Conservation (phyloP, 768 basidiomycete species). For the Lentinula edodes region DNA sequence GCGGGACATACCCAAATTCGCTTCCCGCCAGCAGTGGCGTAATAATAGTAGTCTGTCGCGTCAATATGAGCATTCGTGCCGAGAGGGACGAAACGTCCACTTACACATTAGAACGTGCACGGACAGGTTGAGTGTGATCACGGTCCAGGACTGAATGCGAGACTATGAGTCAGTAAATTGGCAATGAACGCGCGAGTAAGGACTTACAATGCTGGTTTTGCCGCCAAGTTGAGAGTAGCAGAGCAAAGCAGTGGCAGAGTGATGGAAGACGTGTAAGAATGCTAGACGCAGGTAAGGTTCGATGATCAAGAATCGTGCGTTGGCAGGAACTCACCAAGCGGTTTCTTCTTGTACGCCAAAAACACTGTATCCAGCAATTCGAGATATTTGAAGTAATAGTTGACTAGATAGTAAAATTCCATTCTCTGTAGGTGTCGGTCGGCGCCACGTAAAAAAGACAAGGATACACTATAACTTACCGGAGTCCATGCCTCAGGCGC, state of each 20-base stretch:
- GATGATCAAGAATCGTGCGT: background rate
- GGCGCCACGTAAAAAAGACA: constrained; percentile 3
- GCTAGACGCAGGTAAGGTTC: constrained; percentile 37
- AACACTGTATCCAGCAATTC: constrained; percentile 97
- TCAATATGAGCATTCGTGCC: background rate
- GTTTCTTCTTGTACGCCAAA: constrained; percentile 97
- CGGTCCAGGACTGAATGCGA: constrained; percentile 83
- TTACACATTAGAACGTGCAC: constrained; percentile 98
- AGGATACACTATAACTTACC: constrained; percentile 41
- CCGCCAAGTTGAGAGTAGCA: constrained; percentile 95
- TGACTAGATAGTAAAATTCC: constrained; percentile 97
- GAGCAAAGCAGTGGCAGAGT: constrained; percentile 93
- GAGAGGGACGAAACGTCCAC: constrained; percentile 22
- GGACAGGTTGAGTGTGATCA: constrained; percentile 82
- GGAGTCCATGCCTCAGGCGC: constrained; percentile 75
- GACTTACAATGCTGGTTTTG: constrained; percentile 84
- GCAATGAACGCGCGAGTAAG: background rate
- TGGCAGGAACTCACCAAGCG: constrained; percentile 59
- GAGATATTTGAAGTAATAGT: constrained; percentile 98
- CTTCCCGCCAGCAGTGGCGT: constrained; percentile 93
- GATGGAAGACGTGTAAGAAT: constrained; percentile 98
- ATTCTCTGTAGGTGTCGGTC: constrained; percentile 49
- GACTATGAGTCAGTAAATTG: constrained; percentile 8
- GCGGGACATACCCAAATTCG: constrained; percentile 78
- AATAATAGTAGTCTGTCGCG: constrained; percentile 92